phyloP scores from a whole-genome alignment of 495 filamentous ascomycete genomes.

The Lasiosphaeria hispida region DNA sequence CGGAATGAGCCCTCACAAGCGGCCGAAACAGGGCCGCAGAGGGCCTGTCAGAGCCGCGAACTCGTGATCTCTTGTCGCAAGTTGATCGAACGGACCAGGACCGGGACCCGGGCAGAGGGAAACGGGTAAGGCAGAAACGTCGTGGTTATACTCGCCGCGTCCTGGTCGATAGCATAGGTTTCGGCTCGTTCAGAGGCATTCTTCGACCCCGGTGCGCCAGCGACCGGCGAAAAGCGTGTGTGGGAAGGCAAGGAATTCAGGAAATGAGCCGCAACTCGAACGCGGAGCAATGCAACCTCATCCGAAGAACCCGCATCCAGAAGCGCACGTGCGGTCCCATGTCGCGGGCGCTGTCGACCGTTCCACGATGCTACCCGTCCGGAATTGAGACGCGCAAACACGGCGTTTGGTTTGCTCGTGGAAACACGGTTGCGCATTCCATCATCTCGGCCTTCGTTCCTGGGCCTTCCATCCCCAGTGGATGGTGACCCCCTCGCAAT shows the following conservation, averaged over 20 bases:
- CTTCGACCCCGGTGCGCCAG: constrained; percentile 6
- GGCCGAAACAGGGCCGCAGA: not conserved
- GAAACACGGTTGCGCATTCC: not conserved
- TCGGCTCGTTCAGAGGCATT: constrained; percentile 11
- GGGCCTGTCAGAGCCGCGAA: constrained; percentile 1
- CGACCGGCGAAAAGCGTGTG: not conserved
- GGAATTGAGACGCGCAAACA: constrained; percentile 3
- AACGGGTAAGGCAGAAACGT: constrained; percentile 11
- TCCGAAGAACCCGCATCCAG: not conserved
- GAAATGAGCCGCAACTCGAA: constrained; percentile 6
- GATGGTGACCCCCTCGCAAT: not conserved
- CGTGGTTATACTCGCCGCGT: constrained; percentile 1
- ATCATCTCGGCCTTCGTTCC: not conserved
- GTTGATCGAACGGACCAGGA: constrained; percentile 6
- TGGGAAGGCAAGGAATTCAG: not conserved
- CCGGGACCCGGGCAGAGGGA: constrained; percentile 7
- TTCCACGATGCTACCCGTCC: constrained; percentile 2
- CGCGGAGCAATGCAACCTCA: constrained; percentile 11
- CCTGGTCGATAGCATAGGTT: constrained; percentile 18
- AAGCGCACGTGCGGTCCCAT: constrained; percentile 11
- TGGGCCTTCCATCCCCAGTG: not conserved
- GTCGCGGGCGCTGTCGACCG: not conserved
- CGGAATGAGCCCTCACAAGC: not conserved
- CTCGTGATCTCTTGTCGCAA: constrained; percentile 8
- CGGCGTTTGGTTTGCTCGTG: constrained; percentile 13